Percentiles rank a stretch among this genome's conserved stretches.
These are phyloP conservation scores for Spergularia azorica DNA, from an alignment of 179 eudicot genomes.

Conservation along the genomic window DNA sequence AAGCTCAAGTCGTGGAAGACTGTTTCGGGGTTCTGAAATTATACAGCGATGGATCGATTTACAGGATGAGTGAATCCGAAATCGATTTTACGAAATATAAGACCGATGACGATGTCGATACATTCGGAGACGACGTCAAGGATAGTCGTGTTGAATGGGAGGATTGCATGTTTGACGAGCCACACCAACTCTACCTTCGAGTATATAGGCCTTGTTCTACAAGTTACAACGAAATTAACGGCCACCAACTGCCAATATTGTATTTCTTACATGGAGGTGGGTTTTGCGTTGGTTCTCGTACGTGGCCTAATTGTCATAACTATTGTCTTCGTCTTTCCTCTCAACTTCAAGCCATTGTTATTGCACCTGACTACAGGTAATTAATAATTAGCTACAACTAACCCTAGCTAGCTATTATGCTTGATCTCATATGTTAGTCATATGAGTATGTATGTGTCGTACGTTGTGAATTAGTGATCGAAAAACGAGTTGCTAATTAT, in stretches of 20 bases:
- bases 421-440: no score
- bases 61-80: slow-evolving; percentile 32
- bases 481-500: no score
- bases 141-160: slow-evolving; percentile 35
- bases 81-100: slow-evolving; percentile 27
- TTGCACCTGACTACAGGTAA: slow-evolving; percentile 68
- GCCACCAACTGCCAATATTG: slow-evolving; percentile 36
- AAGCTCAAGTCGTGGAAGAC: slow-evolving; percentile 48
- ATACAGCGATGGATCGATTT: slow-evolving; percentile 56
- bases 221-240: not conserved
- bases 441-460: no score
- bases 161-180: slow-evolving; percentile 48
- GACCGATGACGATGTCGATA: slow-evolving; percentile 29
- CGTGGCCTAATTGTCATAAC: slow-evolving; percentile 61
- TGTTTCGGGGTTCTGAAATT: slow-evolving; percentile 55
- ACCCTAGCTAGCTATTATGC: no score
- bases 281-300: slow-evolving; percentile 60
- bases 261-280: slow-evolving; percentile 74
- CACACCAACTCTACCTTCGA: slow-evolving; percentile 45
- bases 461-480: no score
- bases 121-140: not conserved
- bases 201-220: slow-evolving; percentile 46
- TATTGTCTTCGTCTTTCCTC: slow-evolving; percentile 55
- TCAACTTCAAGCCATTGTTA: slow-evolving; percentile 49
- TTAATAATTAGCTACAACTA: not conserved